Evolutionary conservation across 805 yeast species (phyloP).

Genomic region (Candida namnaoensis): DNA sequence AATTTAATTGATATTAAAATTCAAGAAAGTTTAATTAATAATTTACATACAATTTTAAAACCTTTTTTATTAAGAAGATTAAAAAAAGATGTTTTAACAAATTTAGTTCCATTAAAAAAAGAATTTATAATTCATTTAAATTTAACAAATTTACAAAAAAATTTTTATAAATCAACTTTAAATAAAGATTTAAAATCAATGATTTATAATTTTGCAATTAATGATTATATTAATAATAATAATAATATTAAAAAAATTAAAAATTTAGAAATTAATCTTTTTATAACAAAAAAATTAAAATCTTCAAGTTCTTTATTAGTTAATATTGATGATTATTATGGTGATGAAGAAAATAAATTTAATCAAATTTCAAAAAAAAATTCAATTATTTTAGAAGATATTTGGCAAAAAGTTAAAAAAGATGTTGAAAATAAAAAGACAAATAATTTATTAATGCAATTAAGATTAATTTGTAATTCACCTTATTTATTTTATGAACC

Average conservation of each 20-base stretch:
- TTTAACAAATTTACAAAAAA: slow-evolving; percentile 52
- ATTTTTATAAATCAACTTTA: slow-evolving; percentile 49
- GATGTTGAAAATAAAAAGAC: slow-evolving; percentile 44
- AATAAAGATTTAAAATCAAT: slow-evolving; percentile 33
- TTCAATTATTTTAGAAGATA: slow-evolving; percentile 5
- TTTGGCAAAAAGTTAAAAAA: slow-evolving; percentile 18
- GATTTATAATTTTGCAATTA: slow-evolving; percentile 36
- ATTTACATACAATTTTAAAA: slow-evolving; percentile 77
- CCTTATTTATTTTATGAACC: slow-evolving; percentile 84
- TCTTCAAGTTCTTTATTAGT: slow-evolving; percentile 21
- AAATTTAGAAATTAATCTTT: slow-evolving; percentile 20
- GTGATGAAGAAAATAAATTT: slow-evolving; percentile 5
- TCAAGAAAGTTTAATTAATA: slow-evolving; percentile 56
- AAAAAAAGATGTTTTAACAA: slow-evolving; percentile 61
- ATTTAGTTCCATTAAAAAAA: slow-evolving; percentile 71
- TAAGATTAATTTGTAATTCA: slow-evolving; percentile 77
- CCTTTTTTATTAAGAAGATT: slow-evolving; percentile 83
- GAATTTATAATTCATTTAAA: slow-evolving; percentile 79
- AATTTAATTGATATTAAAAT: slow-evolving; percentile 48
- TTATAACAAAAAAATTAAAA: slow-evolving; percentile 22
- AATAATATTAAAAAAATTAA: no score
- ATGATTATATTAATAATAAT: slow-evolving; percentile 38
- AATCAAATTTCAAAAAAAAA: background rate
- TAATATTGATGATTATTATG: slow-evolving; percentile 8
- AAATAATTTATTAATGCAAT: slow-evolving; percentile 72